Evolutionary conservation across 202 grass and related monocot genomes (phyloP).

Genomic region (Musa balbisiana): DNA sequence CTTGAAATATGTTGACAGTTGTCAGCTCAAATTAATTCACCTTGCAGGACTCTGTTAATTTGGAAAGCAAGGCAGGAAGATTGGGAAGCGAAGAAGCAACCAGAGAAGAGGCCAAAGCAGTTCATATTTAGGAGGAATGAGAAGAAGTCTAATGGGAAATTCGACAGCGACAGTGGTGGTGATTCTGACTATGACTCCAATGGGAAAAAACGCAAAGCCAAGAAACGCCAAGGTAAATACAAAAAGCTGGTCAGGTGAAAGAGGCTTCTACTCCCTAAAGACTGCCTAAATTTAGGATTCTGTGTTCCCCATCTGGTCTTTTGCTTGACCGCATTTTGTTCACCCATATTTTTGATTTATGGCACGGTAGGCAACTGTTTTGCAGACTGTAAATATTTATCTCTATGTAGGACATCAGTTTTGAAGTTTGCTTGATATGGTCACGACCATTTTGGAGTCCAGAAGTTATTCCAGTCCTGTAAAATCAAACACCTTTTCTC

Average conservation of each 20-base stretch:
- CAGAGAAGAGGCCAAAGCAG: constrained; percentile 49
- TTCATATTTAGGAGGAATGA: constrained; percentile 48
- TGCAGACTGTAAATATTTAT: not conserved
- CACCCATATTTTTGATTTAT: not conserved
- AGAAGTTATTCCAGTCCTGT: no score
- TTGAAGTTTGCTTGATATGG: not conserved
- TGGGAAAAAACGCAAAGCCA: constrained; percentile 49
- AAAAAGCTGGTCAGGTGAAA: not conserved
- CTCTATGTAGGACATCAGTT: not conserved
- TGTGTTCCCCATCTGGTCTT: not conserved
- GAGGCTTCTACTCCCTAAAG: not conserved
- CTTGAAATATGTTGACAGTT: not conserved
- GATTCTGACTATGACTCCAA: constrained; percentile 35
- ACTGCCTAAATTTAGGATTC: not conserved
- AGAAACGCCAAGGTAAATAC: constrained; percentile 23
- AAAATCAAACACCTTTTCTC: no score
- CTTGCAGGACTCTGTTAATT: constrained; percentile 69
- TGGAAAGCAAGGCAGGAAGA: constrained; percentile 58
- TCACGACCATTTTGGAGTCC: not conserved
- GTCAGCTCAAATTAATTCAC: not conserved
- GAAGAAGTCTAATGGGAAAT: constrained; percentile 53
- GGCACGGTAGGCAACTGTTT: not conserved
- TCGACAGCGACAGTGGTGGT: constrained; percentile 35
- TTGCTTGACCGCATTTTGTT: not conserved
- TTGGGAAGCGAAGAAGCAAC: constrained; percentile 29